Evolutionary conservation across 2,329 filamentous ascomycete genomes (phyloP).

Genomic region (Biscogniauxia mediterranea): DNA sequence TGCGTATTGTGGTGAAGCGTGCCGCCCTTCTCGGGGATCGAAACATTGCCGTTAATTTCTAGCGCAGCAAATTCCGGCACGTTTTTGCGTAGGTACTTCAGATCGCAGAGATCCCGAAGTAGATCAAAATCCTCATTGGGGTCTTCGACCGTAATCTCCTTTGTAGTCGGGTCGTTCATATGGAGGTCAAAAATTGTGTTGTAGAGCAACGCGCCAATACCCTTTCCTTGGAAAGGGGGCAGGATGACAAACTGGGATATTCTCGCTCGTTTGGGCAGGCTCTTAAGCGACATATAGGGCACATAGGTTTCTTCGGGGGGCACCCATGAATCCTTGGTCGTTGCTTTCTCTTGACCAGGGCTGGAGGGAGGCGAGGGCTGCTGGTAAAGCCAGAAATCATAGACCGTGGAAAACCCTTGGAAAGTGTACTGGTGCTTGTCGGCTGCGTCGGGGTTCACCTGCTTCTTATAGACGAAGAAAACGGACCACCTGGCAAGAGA

Average conservation of each 20-base stretch:
- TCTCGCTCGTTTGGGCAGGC: constrained; percentile 73
- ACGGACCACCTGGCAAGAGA: constrained; percentile 81
- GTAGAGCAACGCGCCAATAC: constrained; percentile 80
- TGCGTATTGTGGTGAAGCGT: constrained; percentile 29
- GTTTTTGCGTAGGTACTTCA: constrained; percentile 59
- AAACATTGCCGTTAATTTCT: constrained; percentile 50
- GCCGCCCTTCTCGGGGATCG: constrained; percentile 47
- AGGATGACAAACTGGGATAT: constrained; percentile 94
- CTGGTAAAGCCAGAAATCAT: constrained; percentile 74
- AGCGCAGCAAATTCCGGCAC: constrained; percentile 57
- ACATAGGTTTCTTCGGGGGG: constrained; percentile 39
- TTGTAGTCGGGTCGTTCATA: constrained; percentile 63
- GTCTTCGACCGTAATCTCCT: constrained; percentile 90
- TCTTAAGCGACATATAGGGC: constrained; percentile 40
- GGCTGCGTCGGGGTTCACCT: constrained; percentile 39
- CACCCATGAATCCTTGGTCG: constrained; percentile 39
- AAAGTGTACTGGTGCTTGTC: constrained; percentile 69
- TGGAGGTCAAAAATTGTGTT: constrained; percentile 72
- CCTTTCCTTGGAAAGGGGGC: constrained; percentile 79
- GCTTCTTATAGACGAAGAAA: constrained; percentile 80
- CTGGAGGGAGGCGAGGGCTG: constrained; percentile 44
- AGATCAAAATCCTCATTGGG: constrained; percentile 85
- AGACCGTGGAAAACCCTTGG: constrained; percentile 86
- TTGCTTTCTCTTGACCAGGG: constrained; percentile 28
- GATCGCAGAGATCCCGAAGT: constrained; percentile 72